Evolutionary conservation across 257 asterid genomes (phyloP), one percentile per base, ranked within the genome.

Genomic region (Asclepias syriaca): DNA sequence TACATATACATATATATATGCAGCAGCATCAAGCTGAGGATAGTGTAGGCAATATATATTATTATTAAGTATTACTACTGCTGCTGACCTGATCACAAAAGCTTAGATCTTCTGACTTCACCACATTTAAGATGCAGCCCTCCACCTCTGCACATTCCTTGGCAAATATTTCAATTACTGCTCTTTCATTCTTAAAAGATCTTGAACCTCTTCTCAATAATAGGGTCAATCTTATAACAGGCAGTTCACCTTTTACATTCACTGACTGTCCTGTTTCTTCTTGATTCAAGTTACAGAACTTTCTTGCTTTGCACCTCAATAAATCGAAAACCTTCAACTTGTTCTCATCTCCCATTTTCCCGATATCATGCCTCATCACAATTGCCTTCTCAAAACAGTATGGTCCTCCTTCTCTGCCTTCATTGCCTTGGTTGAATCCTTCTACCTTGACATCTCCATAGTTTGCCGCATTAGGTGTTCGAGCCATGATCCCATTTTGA

Each of bases 351-450:
- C 78, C 76, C 79, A 80, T 74, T 19, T 48, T 46, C 13, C 84
- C 79, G 1, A 73, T 34, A 40, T 79, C 86, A 45, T 77, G 84
- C 72, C 84, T 79, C 82, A 74, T 72, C n/a, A 83, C 80, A 46
- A 77, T 34, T 1, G 80, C 86, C 77, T 72, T 83, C 80, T 83
- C 82, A 21, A 83, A 83, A 63, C 82, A 82, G 48, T 83, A 80
- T 4, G 80, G 82, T 37, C 69, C 11, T 43, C 39, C 39, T 32
- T 32, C 37, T 34, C 39, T 4, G 39, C 39, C 39, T 34, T 11
- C 78, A 55, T 69, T 75, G 51, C 77, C 77, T 68, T 68, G 32
- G 7, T 69, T 53, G 69, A 83, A 74, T 67, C 22, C 49, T 64
- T 80, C 82, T n/a, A 83, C 67, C 66, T 77, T 69, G 40, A 80